Evolutionary conservation across 2,329 filamentous ascomycete species (phyloP).

Genomic region (Zarea fungicola): DNA sequence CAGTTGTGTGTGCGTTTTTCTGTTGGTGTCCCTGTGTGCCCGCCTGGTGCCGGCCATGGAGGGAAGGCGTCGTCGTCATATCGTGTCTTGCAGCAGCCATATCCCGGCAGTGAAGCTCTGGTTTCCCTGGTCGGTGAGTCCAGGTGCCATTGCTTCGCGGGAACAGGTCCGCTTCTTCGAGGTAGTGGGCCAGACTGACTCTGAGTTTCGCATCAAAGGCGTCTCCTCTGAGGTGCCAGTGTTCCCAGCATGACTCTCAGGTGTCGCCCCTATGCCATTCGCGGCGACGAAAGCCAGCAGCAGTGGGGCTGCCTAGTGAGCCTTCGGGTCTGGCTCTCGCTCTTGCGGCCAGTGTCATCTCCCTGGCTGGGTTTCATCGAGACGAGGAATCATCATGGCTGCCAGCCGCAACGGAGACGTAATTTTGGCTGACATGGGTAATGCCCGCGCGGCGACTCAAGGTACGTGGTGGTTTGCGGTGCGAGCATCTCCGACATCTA

Average conservation of each 20-base stretch:
- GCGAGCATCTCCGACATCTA: too few species aligned
- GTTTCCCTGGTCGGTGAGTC: too few species aligned
- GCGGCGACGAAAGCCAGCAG: neutral
- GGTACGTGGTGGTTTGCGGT: too few species aligned
- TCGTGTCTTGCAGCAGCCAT: too few species aligned
- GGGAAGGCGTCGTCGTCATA: neutral
- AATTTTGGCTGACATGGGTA: neutral
- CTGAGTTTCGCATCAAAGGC: too few species aligned
- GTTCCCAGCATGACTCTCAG: neutral
- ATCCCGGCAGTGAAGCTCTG: too few species aligned
- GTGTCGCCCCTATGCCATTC: neutral
- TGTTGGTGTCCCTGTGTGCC: neutral
- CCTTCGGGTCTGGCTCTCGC: slow-evolving; percentile 7
- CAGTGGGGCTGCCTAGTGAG: slow-evolving; percentile 2
- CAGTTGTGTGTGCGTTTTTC: too few species aligned
- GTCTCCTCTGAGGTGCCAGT: neutral
- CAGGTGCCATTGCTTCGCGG: too few species aligned
- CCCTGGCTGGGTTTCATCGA: slow-evolving; percentile 10
- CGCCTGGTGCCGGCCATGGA: neutral
- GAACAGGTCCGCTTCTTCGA: neutral
- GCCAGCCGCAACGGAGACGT: neutral
- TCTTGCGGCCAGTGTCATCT: too few species aligned
- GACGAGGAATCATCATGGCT: neutral
- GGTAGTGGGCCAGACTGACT: neutral
- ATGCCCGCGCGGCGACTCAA: too few species aligned